Percentiles rank a stretch among this genome's conserved stretches.
These are phyloP conservation scores for Hyaloperonospora arabidopsidis DNA, from an alignment of 352 stramenopile genomes.

Conservation along the genomic window DNA sequence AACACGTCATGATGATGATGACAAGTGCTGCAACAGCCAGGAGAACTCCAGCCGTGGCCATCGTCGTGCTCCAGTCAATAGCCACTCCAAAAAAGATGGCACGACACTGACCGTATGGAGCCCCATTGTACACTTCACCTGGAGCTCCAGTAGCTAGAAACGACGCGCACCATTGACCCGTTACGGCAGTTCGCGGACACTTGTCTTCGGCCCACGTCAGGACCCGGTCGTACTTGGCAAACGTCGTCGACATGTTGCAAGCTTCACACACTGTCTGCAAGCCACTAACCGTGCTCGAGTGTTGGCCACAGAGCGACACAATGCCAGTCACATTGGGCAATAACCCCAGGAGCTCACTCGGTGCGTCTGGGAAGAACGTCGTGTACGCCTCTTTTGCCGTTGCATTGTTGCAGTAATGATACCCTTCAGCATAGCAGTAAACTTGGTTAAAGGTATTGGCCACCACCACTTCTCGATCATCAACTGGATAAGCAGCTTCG, in stretches of 20 bases:
- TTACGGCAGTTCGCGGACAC: slow-evolving; percentile 43
- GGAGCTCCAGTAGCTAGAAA: slow-evolving; percentile 41
- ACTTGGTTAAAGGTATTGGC: slow-evolving; percentile 66
- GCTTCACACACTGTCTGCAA: slow-evolving; percentile 43
- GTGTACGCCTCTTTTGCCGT: slow-evolving; percentile 45
- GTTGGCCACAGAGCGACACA: slow-evolving; percentile 42
- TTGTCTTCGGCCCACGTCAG: slow-evolving; percentile 58
- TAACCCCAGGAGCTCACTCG: slow-evolving; percentile 26
- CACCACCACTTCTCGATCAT: slow-evolving; percentile 47
- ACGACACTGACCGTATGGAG: slow-evolving; percentile 70
- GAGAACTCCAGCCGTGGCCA: slow-evolving; percentile 45
- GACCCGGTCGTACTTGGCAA: slow-evolving; percentile 58
- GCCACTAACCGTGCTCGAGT: slow-evolving; percentile 24
- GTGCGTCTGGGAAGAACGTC: slow-evolving; percentile 54
- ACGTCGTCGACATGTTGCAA: slow-evolving; percentile 50
- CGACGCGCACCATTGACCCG: slow-evolving; percentile 50
- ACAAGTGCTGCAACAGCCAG: slow-evolving; percentile 41
- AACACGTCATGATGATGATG: slow-evolving; percentile 56
- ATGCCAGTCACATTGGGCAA: slow-evolving; percentile 58
- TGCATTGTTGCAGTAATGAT: slow-evolving; percentile 79
- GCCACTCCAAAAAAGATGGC: slow-evolving; percentile 55
- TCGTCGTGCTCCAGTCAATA: slow-evolving; percentile 51
- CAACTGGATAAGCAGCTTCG: slow-evolving; percentile 42
- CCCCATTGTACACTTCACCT: slow-evolving; percentile 48
- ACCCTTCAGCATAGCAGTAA: slow-evolving; percentile 80